Evolutionary conservation across 2,329 filamentous ascomycete genomes (phyloP).

Genomic region (Tolypocladium tropicale): DNA sequence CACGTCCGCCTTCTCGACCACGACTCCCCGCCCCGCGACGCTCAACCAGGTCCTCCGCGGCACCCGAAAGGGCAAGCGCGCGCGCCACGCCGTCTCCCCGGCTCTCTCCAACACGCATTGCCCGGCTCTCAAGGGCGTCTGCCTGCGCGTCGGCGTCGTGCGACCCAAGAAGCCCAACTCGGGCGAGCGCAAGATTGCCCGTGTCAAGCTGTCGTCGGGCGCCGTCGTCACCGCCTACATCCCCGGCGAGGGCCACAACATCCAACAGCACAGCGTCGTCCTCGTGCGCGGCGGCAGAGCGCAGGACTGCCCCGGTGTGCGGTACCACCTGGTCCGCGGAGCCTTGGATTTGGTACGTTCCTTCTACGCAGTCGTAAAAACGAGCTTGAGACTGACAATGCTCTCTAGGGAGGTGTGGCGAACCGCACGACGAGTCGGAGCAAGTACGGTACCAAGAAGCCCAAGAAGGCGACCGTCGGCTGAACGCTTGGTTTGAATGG

Average conservation of each 20-base stretch:
- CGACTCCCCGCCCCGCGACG: slow-evolving; percentile 48
- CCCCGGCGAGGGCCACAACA: slow-evolving; percentile 94
- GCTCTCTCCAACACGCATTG: slow-evolving; percentile 60
- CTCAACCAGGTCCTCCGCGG: slow-evolving; percentile 67
- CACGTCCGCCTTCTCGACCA: slow-evolving; percentile 45
- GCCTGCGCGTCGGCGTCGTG: slow-evolving; percentile 83
- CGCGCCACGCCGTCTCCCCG: slow-evolving; percentile 79
- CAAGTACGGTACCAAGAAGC: slow-evolving; percentile 98
- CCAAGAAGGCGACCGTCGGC: slow-evolving; percentile 64
- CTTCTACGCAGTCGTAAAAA: too few relatives aligned
- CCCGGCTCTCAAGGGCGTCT: slow-evolving; percentile 89
- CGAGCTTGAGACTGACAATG: slow-evolving; percentile 7
- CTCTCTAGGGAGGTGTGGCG: slow-evolving; percentile 70
- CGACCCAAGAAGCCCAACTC: slow-evolving; percentile 99
- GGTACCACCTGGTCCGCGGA: slow-evolving; percentile 86
- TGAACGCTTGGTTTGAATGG: slow-evolving; percentile 7
- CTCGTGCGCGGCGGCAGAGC: slow-evolving; percentile 85
- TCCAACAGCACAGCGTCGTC: slow-evolving; percentile 97
- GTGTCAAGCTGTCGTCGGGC: slow-evolving; percentile 79
- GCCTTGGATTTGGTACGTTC: slow-evolving; percentile 79
- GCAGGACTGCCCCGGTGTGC: slow-evolving; percentile 97
- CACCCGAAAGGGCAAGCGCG: slow-evolving; percentile 68
- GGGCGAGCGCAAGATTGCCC: slow-evolving; percentile 89
- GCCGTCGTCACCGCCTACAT: slow-evolving; percentile 89
- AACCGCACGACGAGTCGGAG: slow-evolving; percentile 76